Conservation (phyloP, 306 rosid species). For the Casuarina cunninghamiana region DNA sequence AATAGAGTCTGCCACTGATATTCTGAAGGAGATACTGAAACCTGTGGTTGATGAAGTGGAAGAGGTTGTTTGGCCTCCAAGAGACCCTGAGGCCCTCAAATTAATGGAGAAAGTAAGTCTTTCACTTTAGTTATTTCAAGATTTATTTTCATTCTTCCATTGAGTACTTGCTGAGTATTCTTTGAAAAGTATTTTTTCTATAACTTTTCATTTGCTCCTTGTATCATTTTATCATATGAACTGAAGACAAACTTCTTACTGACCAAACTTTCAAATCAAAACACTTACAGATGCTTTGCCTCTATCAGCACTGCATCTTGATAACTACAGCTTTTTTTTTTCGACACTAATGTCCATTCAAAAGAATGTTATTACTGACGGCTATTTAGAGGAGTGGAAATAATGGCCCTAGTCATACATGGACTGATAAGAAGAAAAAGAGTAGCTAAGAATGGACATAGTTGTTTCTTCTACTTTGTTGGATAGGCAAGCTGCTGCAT, state of each 20-base stretch:
- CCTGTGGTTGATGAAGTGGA: constrained; percentile 74
- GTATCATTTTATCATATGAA: background rate
- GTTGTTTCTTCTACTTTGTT: constrained; percentile 1
- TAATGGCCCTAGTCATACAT: background rate
- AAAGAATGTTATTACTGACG: background rate
- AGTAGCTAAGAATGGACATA: background rate
- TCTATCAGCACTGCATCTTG: background rate
- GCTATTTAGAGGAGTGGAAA: background rate
- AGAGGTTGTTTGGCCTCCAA: constrained; percentile 91
- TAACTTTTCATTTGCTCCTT: background rate
- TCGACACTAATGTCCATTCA: background rate
- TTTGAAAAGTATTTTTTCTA: background rate
- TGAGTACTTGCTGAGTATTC: background rate
- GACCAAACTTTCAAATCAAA: background rate
- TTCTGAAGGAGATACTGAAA: constrained; percentile 71
- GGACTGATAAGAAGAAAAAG: background rate
- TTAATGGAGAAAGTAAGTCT: constrained; percentile 68
- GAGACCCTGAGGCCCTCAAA: constrained; percentile 65
- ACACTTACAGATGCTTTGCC: background rate
- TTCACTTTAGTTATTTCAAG: background rate
- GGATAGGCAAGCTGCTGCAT: background rate
- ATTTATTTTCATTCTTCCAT: background rate
- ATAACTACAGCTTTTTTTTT: background rate
- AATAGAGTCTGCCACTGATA: constrained; percentile 89
- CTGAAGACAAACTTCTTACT: background rate